Conservation (phyloP, 345 rosid genomes). For the Kandelia obovata region DNA sequence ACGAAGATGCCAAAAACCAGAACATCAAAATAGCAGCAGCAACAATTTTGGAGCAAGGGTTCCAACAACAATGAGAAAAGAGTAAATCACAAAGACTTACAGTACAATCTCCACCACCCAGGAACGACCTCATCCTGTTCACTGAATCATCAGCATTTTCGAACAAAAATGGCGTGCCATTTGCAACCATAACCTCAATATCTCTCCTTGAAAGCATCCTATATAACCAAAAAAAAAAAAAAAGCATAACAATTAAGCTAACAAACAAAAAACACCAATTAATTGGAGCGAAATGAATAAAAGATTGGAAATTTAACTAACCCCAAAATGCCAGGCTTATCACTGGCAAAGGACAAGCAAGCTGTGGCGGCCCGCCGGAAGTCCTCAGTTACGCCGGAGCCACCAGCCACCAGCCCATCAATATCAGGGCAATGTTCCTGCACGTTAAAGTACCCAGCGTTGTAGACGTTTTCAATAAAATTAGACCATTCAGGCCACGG, state of each 20-base stretch:
- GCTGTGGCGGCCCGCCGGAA: constrained; percentile 44
- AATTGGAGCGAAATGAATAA: not conserved
- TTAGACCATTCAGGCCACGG: constrained; percentile 43
- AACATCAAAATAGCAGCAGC: too few species aligned
- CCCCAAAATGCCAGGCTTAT: constrained; percentile 50
- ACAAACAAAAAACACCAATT: not conserved
- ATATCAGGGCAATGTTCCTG: constrained; percentile 3
- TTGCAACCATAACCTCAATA: constrained; percentile 54
- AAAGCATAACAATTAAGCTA: not conserved
- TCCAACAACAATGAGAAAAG: not conserved
- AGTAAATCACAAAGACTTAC: constrained; percentile 26
- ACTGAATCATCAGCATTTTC: constrained; percentile 50
- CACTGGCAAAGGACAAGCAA: constrained; percentile 62
- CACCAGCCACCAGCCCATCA: constrained; percentile 28
- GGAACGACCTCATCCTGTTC: constrained; percentile 52
- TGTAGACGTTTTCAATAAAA: constrained; percentile 35
- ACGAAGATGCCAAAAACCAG: too few species aligned
- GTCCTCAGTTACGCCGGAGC: constrained; percentile 45
- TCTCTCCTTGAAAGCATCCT: constrained; percentile 73
- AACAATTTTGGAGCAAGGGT: too few species aligned
- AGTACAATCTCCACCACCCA: constrained; percentile 23
- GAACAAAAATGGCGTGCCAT: constrained; percentile 61
- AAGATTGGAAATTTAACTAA: constrained; percentile 14
- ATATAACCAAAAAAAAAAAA: not conserved
- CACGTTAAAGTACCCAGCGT: constrained; percentile 37